Evolutionary conservation across 2,329 filamentous ascomycete species (phyloP).

Genomic region (Botrytis cinerea): DNA sequence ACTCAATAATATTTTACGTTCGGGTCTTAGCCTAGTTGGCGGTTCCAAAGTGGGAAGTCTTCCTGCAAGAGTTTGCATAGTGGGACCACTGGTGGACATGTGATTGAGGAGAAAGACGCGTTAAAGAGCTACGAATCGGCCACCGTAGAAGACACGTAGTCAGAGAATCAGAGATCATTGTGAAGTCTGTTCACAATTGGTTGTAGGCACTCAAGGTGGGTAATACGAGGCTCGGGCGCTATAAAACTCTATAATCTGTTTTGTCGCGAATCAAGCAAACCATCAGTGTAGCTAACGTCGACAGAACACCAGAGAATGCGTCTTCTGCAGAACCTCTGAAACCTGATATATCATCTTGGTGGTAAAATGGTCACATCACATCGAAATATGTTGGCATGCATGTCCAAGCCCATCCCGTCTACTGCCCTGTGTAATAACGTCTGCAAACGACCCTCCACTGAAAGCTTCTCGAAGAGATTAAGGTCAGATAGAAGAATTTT

Average conservation of each 20-base stretch:
- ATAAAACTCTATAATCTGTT: background rate
- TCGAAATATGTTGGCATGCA: background rate
- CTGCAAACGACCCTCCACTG: background rate
- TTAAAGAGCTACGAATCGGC: background rate
- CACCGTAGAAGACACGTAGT: background rate
- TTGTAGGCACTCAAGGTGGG: background rate
- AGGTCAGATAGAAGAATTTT: background rate
- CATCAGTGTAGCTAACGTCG: background rate
- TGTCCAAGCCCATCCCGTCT: background rate
- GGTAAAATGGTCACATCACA: background rate
- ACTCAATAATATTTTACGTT: background rate
- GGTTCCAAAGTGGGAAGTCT: background rate
- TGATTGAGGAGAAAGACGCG: background rate
- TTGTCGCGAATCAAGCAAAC: background rate
- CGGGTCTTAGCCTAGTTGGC: background rate
- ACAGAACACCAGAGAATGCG: background rate
- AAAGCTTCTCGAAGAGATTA: background rate
- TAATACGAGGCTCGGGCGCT: background rate
- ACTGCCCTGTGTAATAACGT: background rate
- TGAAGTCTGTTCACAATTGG: background rate
- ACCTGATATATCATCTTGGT: background rate
- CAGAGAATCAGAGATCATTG: background rate
- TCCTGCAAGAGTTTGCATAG: constrained; percentile 4
- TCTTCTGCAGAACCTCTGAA: background rate
- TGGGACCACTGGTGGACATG: background rate